Evolutionary conservation across 768 basidiomycete genomes (phyloP).

Genomic region (Mycena olivaceomarginata): DNA sequence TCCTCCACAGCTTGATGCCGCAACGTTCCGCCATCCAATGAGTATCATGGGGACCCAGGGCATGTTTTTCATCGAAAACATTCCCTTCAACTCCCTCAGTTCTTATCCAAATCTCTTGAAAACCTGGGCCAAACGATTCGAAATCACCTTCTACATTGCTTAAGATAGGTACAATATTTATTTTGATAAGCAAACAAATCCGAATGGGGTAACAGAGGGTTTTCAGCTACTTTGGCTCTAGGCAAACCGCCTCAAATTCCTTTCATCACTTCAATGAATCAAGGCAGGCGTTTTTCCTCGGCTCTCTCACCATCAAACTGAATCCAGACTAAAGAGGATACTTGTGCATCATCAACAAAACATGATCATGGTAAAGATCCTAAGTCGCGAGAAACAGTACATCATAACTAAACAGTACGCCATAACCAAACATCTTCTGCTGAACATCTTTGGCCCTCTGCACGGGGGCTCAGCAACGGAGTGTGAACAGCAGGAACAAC

Average conservation of each 20-base stretch:
- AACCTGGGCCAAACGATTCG: too few relatives aligned
- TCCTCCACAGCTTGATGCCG: too few relatives aligned
- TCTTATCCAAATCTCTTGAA: too few relatives aligned
- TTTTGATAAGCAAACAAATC: too few relatives aligned
- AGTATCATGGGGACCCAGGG: too few relatives aligned
- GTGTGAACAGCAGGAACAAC: constrained; percentile 22
- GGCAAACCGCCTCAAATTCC: constrained; percentile 20
- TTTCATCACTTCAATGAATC: constrained; percentile 25
- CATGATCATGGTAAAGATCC: constrained; percentile 14
- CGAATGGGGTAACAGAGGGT: too few relatives aligned
- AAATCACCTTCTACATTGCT: too few relatives aligned
- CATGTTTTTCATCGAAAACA: too few relatives aligned
- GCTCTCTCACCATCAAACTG: constrained; percentile 24
- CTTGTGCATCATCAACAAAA: constrained; percentile 22
- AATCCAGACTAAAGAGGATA: constrained; percentile 18
- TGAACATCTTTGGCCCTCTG: constrained; percentile 22
- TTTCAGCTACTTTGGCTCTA: not conserved
- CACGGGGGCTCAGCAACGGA: constrained; percentile 14
- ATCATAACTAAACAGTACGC: constrained; percentile 1
- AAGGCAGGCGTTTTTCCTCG: constrained; percentile 14
- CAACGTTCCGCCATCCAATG: too few relatives aligned
- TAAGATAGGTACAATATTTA: too few relatives aligned
- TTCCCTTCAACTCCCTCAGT: too few relatives aligned
- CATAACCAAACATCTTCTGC: not conserved
- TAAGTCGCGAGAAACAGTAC: constrained; percentile 17